Evolutionary conservation across 805 yeast genomes (phyloP).

Genomic region (Candida fluviatilis): DNA sequence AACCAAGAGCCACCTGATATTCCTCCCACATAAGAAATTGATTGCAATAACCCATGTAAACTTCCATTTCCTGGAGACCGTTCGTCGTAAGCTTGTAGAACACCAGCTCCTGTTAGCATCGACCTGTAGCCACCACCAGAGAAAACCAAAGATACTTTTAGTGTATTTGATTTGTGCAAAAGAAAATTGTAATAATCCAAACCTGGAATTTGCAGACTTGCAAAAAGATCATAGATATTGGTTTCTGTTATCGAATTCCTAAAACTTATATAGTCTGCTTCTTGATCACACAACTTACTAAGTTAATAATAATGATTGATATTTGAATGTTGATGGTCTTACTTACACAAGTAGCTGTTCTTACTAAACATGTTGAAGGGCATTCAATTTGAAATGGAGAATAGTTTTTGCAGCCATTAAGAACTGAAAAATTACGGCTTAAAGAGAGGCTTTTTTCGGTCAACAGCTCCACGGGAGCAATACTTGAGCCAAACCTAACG

Average conservation of each 20-base stretch:
- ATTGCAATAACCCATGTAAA: conserved; percentile 52
- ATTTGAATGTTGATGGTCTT: too few relatives aligned
- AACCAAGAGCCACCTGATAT: conserved; percentile 75
- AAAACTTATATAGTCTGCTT: conserved; percentile 21
- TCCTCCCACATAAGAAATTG: conserved; percentile 55
- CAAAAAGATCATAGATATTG: conserved; percentile 20
- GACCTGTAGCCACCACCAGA: conserved; percentile 58
- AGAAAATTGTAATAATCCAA: conserved; percentile 23
- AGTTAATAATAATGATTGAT: conserved; percentile 1
- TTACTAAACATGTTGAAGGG: conserved; percentile 15
- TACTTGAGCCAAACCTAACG: too few relatives aligned
- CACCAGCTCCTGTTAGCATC: conserved; percentile 57
- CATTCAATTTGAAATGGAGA: conserved; percentile 25
- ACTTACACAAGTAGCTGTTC: conserved; percentile 18
- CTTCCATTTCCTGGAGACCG: conserved; percentile 33
- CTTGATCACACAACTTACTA: conserved; percentile 14
- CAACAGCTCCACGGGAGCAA: too few relatives aligned
- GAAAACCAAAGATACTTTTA: conserved; percentile 36
- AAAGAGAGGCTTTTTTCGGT: neutral
- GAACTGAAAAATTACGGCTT: neutral
- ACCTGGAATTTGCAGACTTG: conserved; percentile 26
- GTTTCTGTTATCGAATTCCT: conserved; percentile 26
- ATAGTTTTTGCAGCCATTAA: conserved; percentile 8
- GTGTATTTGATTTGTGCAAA: conserved; percentile 11
- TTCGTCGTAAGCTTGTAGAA: conserved; percentile 46